Base-by-base conservation (phyloP, 495 filamentous ascomycete genomes). In the Neurospora sp. region DNA sequence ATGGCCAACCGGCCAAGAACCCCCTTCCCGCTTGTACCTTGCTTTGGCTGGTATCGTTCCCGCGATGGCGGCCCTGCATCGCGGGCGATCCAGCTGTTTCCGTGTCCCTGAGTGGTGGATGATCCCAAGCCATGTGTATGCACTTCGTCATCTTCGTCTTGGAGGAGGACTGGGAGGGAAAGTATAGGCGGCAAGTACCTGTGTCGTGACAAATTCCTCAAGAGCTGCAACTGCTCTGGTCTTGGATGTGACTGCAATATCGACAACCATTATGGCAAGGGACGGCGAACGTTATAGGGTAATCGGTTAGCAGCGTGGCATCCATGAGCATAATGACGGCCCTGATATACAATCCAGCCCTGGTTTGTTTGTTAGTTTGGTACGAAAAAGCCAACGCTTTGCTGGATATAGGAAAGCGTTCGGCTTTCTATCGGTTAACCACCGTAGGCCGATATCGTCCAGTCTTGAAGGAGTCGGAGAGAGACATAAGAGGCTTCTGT, bases 61-160 rank as follows among this genome's bases (percentile, higher is more conserved):
- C 65, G 75, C 69, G 71, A 74, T 37, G 18, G 68, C 75, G 75
- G 73, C 68, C 73, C 75, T 76, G 69, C 73, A 47, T 74, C 69
- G 69, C 75, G 73, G 53, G 27, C 53, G 53, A 65, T 65, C 53
- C 18, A 14, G 35, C 53, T 65, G 53, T 65, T 65, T 27, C 53
- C 12, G 27, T 31, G 16, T 10, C 4, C 16, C 53, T 65, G 14
- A 35, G 27, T 61, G 53, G 53, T 65, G 53, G 27, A 35, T 65
- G 53, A 65, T 65, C 27, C 27, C 14, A 65, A 65, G 27, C 53
- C 27, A 65, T 65, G 22, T 53, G 53, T 37, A 65, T 65, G 27
- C 53, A 65, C 53, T 61, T 61, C 27, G 53, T 65, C 53, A 65
- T 65, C 53, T 35, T 61, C 22, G 35, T 59, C 12, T 65, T 65